Evolutionary conservation across 148 eudicot species (phyloP), one percentile per base, ranked within the genome.

Genomic region (Oxyria digyna): DNA sequence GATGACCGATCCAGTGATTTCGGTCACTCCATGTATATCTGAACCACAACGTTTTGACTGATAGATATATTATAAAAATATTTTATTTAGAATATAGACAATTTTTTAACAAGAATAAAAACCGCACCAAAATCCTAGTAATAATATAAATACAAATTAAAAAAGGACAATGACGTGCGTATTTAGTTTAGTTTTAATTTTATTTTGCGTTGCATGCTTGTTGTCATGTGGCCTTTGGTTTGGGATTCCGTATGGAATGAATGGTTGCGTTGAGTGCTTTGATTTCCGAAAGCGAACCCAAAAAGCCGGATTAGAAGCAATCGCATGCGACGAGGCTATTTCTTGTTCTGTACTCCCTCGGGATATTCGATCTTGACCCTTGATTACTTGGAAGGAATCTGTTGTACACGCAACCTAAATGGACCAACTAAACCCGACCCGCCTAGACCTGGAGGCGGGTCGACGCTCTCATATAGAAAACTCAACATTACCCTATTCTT

Each of bases 251-350:
- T 54, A 24, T 54, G 62, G 26, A 50, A 21, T 9, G 59, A 12
- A 31, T 13, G 24, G 6, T 2, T 32, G 62, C 17, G 32, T 55
- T 12, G 32, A 4, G 37, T 57, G 64, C 64, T 57, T 57, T 57
- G 37, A 27, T 57, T 57, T 57, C 37, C 37, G 64, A 57, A 57
- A 57, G 64, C 62, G 62, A 55, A 26, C 62, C 33, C 13, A 55
- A 21, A 52, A 45, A 9, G 31, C 29, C 62, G 62, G 62, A 11
- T 52, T 52, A 24, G 62, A 52, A 23, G 64, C 37, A 57, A 27
- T 57, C 64, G 20, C 37, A 29, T 57, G 64, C 37, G 64, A 29
- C 3, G 64, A 27, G 37, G 64, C n/a, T 3, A 31, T 27, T 8
- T 18, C 64, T 57, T 57, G n/a, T 5, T 27, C 35, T 57, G 64